Conservation (phyloP, 106 monocot genomes). For the Dendrobium catenatum region DNA sequence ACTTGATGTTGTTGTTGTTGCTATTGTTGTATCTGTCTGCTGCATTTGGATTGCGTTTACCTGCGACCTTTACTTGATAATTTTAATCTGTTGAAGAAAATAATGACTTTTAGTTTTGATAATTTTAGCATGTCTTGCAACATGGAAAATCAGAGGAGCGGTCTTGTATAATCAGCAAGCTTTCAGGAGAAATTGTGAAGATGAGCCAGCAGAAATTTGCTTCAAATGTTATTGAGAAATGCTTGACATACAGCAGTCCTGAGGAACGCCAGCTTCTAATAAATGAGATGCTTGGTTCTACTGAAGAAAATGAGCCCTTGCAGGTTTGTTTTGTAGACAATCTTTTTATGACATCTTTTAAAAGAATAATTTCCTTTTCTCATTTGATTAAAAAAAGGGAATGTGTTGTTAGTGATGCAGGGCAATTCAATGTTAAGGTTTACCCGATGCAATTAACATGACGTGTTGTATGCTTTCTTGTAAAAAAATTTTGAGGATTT, state of each 20-base stretch:
- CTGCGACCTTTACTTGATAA: background rate
- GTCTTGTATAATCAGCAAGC: constrained; percentile 37
- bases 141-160: constrained; percentile 58
- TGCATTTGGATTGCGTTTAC: background rate
- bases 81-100: background rate
- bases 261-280: constrained; percentile 46
- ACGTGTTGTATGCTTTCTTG: too few relatives aligned
- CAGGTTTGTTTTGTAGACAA: constrained; percentile 26
- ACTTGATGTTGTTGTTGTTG: too few relatives aligned
- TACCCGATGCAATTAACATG: too few relatives aligned
- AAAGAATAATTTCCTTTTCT: too few relatives aligned
- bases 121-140: constrained; percentile 50
- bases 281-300: constrained; percentile 54
- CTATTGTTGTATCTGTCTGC: too few relatives aligned
- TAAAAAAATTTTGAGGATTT: too few relatives aligned
- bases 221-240: constrained; percentile 62
- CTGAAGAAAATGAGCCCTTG: constrained; percentile 61
- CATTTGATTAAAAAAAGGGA: too few relatives aligned
- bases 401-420: too few relatives aligned
- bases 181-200: constrained; percentile 54
- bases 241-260: constrained; percentile 37
- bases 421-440: too few relatives aligned
- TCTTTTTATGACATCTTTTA: background rate
- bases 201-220: constrained; percentile 69
- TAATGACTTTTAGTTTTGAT: constrained; percentile 1